A percentile compares a stretch with the other conserved stretches of the same genome.
Evolutionary conservation across 805 yeast genomes (phyloP).

Genomic region (Barnettozyma salicaria): DNA sequence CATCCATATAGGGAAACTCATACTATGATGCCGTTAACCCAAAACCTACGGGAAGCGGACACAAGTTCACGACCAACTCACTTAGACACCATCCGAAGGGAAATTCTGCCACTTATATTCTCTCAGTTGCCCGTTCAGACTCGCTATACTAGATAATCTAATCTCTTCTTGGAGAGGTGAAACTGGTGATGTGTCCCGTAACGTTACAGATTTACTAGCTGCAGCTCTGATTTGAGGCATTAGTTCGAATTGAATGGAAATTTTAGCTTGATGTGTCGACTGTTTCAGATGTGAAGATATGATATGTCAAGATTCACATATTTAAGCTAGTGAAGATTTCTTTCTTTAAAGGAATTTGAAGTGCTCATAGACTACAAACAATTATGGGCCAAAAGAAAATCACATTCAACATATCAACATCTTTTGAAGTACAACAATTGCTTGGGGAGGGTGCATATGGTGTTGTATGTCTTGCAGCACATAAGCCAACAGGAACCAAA

Average conservation of each 20-base stretch:
- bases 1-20: too few relatives aligned
- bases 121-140: too few relatives aligned
- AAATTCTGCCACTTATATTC: too few relatives aligned
- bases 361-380: neutral
- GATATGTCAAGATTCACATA: too few relatives aligned
- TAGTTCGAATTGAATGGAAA: too few relatives aligned
- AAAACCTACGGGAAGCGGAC: too few relatives aligned
- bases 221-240: constrained; percentile 2
- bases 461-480: constrained; percentile 83
- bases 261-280: neutral
- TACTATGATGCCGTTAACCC: too few relatives aligned
- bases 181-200: constrained; percentile 2
- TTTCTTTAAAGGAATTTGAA: neutral
- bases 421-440: constrained; percentile 76
- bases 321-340: neutral
- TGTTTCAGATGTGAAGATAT: too few relatives aligned
- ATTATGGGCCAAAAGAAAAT: constrained; percentile 32
- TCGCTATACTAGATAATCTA: too few relatives aligned
- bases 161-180: neutral
- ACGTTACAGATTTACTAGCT: neutral
- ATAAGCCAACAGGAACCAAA: constrained; percentile 75
- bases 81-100: too few relatives aligned
- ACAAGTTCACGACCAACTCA: too few relatives aligned
- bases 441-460: constrained; percentile 98
- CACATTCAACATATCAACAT: constrained; percentile 78